phyloP scores from a whole-genome alignment of 1,139 yeast genomes.

The Yamadazyma songkhlaensis region DNA sequence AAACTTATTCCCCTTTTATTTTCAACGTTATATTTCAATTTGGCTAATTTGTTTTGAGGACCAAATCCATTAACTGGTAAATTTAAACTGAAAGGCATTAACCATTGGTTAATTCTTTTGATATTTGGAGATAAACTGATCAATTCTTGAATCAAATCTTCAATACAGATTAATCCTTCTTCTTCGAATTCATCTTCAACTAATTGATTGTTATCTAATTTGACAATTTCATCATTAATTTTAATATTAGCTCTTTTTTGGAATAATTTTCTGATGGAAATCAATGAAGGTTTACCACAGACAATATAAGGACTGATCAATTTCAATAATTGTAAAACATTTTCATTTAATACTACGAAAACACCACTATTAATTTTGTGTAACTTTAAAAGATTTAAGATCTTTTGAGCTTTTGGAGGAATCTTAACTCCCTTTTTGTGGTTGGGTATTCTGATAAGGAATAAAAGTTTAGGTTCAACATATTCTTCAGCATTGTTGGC shows the following conservation, averaged over 20 bases:
- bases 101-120: slow-evolving; percentile 56
- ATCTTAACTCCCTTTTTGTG: slow-evolving; percentile 56
- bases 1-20: slow-evolving; percentile 50
- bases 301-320: slow-evolving; percentile 70
- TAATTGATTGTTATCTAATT: slow-evolving; percentile 67
- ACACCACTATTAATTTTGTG: slow-evolving; percentile 63
- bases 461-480: slow-evolving; percentile 45
- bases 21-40: slow-evolving; percentile 42
- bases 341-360: slow-evolving; percentile 58
- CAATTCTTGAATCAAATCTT: slow-evolving; percentile 73
- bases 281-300: slow-evolving; percentile 68
- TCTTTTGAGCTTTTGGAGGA: slow-evolving; percentile 62
- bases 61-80: slow-evolving; percentile 76
- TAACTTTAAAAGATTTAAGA: slow-evolving; percentile 58
- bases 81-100: slow-evolving; percentile 66
- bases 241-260: slow-evolving; percentile 71
- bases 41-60: slow-evolving; percentile 54
- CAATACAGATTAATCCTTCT: slow-evolving; percentile 73
- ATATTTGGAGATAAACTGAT: slow-evolving; percentile 61
- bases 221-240: slow-evolving; percentile 33
- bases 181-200: slow-evolving; percentile 71
- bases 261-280: slow-evolving; percentile 66
- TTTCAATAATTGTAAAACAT: slow-evolving; percentile 58
- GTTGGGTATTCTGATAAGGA: slow-evolving; percentile 64
- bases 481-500: slow-evolving; percentile 19